Conservation (phyloP, 768 basidiomycete species). For the Tulasnella sp. region DNA sequence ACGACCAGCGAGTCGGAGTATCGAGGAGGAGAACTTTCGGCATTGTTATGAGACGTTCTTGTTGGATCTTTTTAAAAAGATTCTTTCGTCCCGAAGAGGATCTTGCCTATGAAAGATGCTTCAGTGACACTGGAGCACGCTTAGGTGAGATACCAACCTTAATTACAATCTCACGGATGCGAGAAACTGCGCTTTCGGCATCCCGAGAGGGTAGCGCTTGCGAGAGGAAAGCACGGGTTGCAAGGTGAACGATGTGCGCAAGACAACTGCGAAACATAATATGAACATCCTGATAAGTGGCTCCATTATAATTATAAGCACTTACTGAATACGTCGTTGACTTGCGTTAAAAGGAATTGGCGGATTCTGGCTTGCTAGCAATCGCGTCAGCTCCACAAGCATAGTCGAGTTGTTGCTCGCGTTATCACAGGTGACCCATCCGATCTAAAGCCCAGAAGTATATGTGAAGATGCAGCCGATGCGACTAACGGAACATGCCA, state of each 20-base stretch:
- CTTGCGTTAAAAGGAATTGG: no score
- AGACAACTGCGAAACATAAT: no score
- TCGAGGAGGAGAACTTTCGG: neutral
- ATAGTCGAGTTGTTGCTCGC: conserved; percentile 48
- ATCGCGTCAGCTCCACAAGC: conserved; percentile 41
- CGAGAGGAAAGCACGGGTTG: no score
- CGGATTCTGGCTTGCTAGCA: no score
- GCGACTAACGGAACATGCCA: conserved; percentile 25
- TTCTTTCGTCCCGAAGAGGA: neutral
- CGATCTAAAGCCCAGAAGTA: conserved; percentile 41
- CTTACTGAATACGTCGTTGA: no score
- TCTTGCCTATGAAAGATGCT: neutral
- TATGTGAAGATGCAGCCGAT: neutral
- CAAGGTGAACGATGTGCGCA: no score
- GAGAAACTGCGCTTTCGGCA: neutral
- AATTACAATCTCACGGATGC: neutral
- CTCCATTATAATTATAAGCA: no score
- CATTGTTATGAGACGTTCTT: conserved; percentile 1
- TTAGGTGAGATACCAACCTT: conserved; percentile 5
- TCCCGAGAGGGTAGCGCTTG: neutral
- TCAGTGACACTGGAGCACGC: conserved; percentile 3
- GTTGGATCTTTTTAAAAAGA: neutral
- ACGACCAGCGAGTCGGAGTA: conserved; percentile 16
- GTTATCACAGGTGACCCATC: conserved; percentile 48
- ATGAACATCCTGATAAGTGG: no score